Evolutionary conservation across 2,329 filamentous ascomycete species (phyloP).

Genomic region (Hypocrella siamensis): DNA sequence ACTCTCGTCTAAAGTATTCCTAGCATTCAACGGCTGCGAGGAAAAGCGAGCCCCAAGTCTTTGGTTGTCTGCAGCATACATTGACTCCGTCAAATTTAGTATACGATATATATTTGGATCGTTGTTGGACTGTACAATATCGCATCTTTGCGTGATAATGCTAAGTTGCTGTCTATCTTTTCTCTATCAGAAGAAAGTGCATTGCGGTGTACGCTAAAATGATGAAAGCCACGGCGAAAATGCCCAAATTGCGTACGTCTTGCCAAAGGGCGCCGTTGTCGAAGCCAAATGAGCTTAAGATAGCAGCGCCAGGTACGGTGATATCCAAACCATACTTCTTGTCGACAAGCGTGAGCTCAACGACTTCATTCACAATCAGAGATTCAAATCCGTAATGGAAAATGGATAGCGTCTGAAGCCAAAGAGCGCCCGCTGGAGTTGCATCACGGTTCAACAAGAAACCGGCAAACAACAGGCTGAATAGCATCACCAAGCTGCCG

Average conservation of each 20-base stretch:
- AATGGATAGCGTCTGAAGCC: constrained; percentile 87
- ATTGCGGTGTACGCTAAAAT: constrained; percentile 81
- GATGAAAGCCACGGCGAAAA: constrained; percentile 73
- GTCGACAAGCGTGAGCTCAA: constrained; percentile 76
- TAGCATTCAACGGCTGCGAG: too few species aligned
- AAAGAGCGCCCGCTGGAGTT: constrained; percentile 70
- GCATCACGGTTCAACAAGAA: constrained; percentile 89
- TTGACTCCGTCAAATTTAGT: too few species aligned
- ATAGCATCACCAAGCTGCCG: constrained; percentile 91
- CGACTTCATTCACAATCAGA: constrained; percentile 92
- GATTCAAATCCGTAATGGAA: constrained; percentile 98
- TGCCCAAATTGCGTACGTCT: constrained; percentile 65
- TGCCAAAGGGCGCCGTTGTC: constrained; percentile 73
- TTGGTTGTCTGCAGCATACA: too few species aligned
- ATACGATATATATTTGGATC: too few species aligned
- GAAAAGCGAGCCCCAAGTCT: too few species aligned
- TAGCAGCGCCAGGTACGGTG: constrained; percentile 84
- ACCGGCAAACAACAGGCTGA: constrained; percentile 87
- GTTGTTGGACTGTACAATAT: too few species aligned
- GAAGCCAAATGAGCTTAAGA: constrained; percentile 90
- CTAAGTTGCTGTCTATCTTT: constrained; percentile 24
- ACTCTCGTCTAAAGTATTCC: too few species aligned
- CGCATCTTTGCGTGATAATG: too few species aligned
- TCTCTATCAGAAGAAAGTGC: constrained; percentile 88
- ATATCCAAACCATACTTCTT: constrained; percentile 95